Conservation (phyloP, 192 early-diverging fungal genomes). For the Coemansia sp. region DNA sequence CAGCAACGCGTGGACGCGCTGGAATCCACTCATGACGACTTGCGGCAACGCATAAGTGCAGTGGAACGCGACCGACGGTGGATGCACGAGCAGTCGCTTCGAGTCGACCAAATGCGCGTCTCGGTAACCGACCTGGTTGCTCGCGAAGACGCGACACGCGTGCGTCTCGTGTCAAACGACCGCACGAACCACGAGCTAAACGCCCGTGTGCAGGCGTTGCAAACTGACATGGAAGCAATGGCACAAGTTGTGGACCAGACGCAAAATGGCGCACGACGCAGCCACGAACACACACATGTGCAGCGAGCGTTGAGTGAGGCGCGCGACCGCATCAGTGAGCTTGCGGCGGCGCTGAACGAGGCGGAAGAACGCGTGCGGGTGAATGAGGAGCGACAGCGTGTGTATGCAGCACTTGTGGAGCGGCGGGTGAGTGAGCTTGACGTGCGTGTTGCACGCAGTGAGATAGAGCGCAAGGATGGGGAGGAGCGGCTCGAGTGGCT, state of each 20-base stretch:
- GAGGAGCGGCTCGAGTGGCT: conserved; percentile 7
- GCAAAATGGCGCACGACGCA: not conserved
- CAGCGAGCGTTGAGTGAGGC: conserved; percentile 14
- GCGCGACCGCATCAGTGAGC: not conserved
- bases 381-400: no score
- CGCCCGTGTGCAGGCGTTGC: conserved; percentile 8
- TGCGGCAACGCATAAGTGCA: conserved; percentile 27
- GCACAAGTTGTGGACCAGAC: conserved; percentile 7
- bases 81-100: conserved; percentile 51
- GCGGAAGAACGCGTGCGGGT: no score
- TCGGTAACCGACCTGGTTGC: conserved; percentile 27
- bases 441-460: no score
- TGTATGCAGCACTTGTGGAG: no score
- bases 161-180: no score
- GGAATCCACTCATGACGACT: conserved; percentile 22
- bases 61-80: conserved; percentile 47
- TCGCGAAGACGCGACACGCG: not conserved
- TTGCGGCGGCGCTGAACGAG: no score
- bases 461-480: no score
- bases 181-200: not conserved
- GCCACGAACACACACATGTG: not conserved
- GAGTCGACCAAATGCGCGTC: conserved; percentile 38
- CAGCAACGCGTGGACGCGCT: conserved; percentile 15
- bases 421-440: no score
- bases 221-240: conserved; percentile 29